Evolutionary conservation across 495 filamentous ascomycete species (phyloP), one percentile per base, ranked within the genome.

Genomic region (Trichoderma parareesei): DNA sequence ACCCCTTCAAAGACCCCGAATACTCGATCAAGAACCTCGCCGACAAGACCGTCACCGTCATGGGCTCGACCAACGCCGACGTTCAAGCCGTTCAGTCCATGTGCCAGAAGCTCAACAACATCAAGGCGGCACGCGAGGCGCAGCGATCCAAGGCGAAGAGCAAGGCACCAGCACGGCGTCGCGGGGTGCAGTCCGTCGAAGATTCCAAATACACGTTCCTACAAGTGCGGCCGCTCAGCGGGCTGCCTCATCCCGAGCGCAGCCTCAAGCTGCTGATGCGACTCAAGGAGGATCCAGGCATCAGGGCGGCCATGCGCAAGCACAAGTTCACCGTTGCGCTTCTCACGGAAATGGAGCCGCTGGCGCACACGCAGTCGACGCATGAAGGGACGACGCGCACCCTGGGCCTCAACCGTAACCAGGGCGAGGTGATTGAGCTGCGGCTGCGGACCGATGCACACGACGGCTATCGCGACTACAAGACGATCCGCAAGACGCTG

Each of bases 341-440:
- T 18, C 80, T 98, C 3, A 96, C 92, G 5, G 94, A 98, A 75
- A 98, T 98, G 93, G 87, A 98, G 69, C 94, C 94, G 1, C 77
- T 86, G 0, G 82, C 86, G 65, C 88, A 97, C 72, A 97, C 93
- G 3, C 69, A 78, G 60, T 67, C 72, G 0, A 89, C 85, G 16
- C 85, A 86, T 72, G 87, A 92, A 68, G 78, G 82, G 38, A 77
- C 74, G 7, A 87, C 85, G 57, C 86, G 91, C 49, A 96, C 89
- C 42, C 77, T 98, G 4, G 94, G 94, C 0, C 76, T 97, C 41
- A 98, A 98, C 71, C 79, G 92, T 13, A 97, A 97, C 71, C 76
- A 79, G 8, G 94, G 94, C 63, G 88, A 96, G 77, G 88, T 92
- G 0, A 97, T 98, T 65, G 94, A 97, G 83, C 76, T 98, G 61